Base-by-base conservation (phyloP, 106 monocot species). In the Phalaenopsis equestris region DNA sequence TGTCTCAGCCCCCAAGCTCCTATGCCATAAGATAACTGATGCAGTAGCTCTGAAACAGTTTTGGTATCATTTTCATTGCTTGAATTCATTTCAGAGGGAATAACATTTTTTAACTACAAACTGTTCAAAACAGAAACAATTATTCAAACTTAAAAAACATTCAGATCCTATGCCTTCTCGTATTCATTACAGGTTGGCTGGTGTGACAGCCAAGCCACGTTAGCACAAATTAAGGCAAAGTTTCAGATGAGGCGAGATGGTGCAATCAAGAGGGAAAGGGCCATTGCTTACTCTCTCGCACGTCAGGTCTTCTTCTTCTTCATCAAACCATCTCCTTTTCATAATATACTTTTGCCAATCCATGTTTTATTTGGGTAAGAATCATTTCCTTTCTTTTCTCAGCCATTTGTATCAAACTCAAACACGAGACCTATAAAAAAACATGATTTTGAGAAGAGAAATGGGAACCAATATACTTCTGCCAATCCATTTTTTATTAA, bases 251-350 rank as follows among this genome's bases (percentile, higher is more conserved):
- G 87, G 79, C 83, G 91, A 56, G 83, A 90, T 45, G 92, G 88
- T 42, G 90, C 90, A 42, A 84, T 89, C 5, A 92, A 85, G 82
- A 87, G 95, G 80, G 96, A 96, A 70, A 72, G 93, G 19, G 96
- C 92, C 8, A 88, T 96, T 9, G 82, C 87, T 75, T 94, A 94
- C 72, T 80, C 90, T 43, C 78, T 87, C 57, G 81, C 87, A 77
- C 93, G 93, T 86, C 82, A 84, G 84, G 92, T 90, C 70, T 15
- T 2, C 57, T 18, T 75, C 5, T 42, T 42, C 12, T 0, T 30
- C 30, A 12, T 24, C 77, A 77, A 30, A 23, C 2, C 7, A 30
- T 77, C 8, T 16, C 19, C 46, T 61, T 5, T 19, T 19, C 17
- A 61, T 0, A 30, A 30, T 30, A 30, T 30, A 30, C 30, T 30